phyloP scores from a whole-genome alignment of 495 filamentous ascomycete species.

The Daldinia bambusicola region DNA sequence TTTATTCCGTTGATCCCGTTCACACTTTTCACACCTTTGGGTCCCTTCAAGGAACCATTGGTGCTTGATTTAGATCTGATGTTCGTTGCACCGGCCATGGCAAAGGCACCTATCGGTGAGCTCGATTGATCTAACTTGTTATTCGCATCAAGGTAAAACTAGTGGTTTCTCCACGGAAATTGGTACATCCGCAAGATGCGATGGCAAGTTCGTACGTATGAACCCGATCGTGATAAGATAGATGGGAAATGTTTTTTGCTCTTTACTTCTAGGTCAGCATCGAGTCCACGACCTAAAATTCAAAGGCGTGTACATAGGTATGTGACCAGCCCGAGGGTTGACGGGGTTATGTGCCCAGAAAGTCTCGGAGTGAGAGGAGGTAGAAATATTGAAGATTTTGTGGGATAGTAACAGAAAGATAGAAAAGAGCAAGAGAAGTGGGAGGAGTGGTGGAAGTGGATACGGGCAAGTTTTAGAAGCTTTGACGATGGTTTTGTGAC shows the following conservation, averaged over 20 bases:
- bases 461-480: constrained; percentile 24
- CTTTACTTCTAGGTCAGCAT: constrained; percentile 29
- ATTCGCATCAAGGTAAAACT: constrained; percentile 25
- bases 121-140: constrained; percentile 9
- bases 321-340: not conserved
- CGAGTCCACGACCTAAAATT: constrained; percentile 10
- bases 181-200: constrained; percentile 3
- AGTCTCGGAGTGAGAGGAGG: not conserved
- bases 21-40: constrained; percentile 45
- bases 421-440: constrained; percentile 13
- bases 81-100: constrained; percentile 34
- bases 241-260: constrained; percentile 3
- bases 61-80: constrained; percentile 21
- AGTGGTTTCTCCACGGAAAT: constrained; percentile 1
- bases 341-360: not conserved
- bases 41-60: constrained; percentile 50
- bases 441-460: constrained; percentile 18
- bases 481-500: constrained; percentile 33
- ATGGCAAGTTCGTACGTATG: constrained; percentile 7
- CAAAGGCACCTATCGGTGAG: constrained; percentile 4
- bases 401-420: constrained; percentile 9
- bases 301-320: not conserved
- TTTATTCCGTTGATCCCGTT: constrained; percentile 48
- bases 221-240: constrained; percentile 26
- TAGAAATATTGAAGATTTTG: not conserved